A percentile compares a stretch with the other conserved stretches of the same genome.
Conservation (phyloP, 2,329 filamentous ascomycete genomes). For the Hirsutella minnesotensis region DNA sequence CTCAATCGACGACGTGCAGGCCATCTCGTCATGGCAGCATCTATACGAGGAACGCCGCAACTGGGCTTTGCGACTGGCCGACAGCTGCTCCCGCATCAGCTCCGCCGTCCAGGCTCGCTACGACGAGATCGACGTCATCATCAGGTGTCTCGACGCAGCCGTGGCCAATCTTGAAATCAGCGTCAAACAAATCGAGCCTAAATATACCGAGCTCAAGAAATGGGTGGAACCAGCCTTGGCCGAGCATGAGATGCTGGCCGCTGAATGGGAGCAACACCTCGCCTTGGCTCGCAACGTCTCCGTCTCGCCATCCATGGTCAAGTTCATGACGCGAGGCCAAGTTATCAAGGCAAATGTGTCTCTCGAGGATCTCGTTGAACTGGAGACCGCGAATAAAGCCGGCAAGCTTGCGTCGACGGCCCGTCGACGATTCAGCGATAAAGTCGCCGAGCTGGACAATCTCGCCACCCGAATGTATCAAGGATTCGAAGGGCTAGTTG, state of each 20-base stretch:
- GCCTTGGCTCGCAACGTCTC: conserved; percentile 51
- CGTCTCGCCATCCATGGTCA: conserved; percentile 53
- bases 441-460: conserved; percentile 49
- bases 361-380: conserved; percentile 65
- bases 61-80: conserved; percentile 65
- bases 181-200: conserved; percentile 58
- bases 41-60: conserved; percentile 69
- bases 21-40: conserved; percentile 77
- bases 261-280: conserved; percentile 58
- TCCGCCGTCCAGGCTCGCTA: conserved; percentile 52
- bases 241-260: conserved; percentile 53
- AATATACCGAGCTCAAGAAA: conserved; percentile 56
- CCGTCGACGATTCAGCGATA: conserved; percentile 46
- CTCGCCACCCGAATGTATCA: conserved; percentile 47
- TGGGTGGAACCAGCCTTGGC: conserved; percentile 58
- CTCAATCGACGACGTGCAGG: conserved; percentile 65
- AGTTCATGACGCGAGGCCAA: conserved; percentile 45
- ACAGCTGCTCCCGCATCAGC: conserved; percentile 57
- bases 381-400: conserved; percentile 60
- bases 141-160: conserved; percentile 71
- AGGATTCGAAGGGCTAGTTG: conserved; percentile 49
- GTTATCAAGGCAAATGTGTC: conserved; percentile 39
- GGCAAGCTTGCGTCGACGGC: conserved; percentile 50
- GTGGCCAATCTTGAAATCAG: conserved; percentile 74
- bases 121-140: conserved; percentile 62